Evolutionary conservation across 2,329 filamentous ascomycete genomes (phyloP).

Genomic region (Fusarium sp.): DNA sequence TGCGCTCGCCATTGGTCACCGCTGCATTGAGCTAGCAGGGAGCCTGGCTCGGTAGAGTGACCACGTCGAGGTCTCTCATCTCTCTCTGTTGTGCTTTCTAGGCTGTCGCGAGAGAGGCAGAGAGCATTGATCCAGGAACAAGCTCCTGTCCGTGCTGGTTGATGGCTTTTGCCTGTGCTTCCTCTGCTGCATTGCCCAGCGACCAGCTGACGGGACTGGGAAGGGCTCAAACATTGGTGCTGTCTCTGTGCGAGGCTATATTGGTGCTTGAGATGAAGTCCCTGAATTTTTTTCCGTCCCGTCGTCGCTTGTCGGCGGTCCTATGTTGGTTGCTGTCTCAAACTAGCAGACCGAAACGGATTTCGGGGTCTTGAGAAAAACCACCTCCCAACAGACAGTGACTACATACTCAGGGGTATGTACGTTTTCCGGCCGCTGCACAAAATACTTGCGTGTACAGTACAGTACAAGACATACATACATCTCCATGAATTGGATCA

Average conservation of each 20-base stretch:
- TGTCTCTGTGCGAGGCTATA: slow-evolving; percentile 27
- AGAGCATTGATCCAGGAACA: slow-evolving; percentile 33
- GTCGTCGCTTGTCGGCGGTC: slow-evolving; percentile 11
- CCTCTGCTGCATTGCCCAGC: slow-evolving; percentile 27
- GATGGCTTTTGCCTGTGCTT: slow-evolving; percentile 31
- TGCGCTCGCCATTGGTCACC: slow-evolving; percentile 45
- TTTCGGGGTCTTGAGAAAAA: slow-evolving; percentile 33
- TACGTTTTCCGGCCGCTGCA: slow-evolving; percentile 17
- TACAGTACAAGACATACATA: slow-evolving; percentile 14
- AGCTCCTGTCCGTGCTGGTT: slow-evolving; percentile 25
- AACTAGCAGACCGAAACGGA: slow-evolving; percentile 18
- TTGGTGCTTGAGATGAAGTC: slow-evolving; percentile 23
- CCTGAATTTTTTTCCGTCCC: slow-evolving; percentile 38
- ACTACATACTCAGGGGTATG: slow-evolving; percentile 23
- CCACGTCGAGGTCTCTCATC: slow-evolving; percentile 22
- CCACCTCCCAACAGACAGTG: background rate
- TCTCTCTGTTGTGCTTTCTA: slow-evolving; percentile 12
- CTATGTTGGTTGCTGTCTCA: slow-evolving; percentile 26
- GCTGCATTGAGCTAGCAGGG: slow-evolving; percentile 51
- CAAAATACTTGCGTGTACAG: slow-evolving; percentile 32
- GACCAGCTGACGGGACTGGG: slow-evolving; percentile 23
- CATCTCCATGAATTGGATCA: slow-evolving; percentile 10
- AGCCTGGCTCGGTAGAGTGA: slow-evolving; percentile 32
- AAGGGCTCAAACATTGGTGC: slow-evolving; percentile 36
- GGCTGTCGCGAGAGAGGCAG: slow-evolving; percentile 8